Conservation (phyloP, 768 basidiomycete species). For the Kwoniella bestiolae region DNA sequence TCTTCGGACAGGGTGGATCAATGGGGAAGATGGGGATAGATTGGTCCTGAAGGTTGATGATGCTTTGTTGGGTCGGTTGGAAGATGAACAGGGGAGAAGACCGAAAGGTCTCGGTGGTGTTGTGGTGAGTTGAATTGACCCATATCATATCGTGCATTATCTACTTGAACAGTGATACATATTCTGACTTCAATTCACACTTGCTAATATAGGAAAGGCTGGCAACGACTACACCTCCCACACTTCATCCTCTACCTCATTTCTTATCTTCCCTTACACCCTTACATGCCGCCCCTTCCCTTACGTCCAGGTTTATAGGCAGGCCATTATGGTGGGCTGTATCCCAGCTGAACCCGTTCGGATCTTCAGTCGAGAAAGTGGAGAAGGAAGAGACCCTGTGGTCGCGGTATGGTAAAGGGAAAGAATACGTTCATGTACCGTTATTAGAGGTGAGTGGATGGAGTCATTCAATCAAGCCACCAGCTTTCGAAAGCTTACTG, state of each 20-base stretch:
- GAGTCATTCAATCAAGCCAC: too few relatives aligned
- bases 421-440: constrained; percentile 52
- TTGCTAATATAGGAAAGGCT: constrained; percentile 41
- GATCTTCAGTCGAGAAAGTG: constrained; percentile 27
- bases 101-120: constrained; percentile 56
- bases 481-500: too few relatives aligned
- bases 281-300: constrained; percentile 41
- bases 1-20: constrained; percentile 44
- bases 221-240: constrained; percentile 26
- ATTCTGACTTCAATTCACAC: too few relatives aligned
- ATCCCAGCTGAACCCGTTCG: constrained; percentile 54
- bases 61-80: constrained; percentile 36
- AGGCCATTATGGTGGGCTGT: constrained; percentile 57
- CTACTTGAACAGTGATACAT: too few relatives aligned
- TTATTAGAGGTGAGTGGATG: constrained; percentile 56
- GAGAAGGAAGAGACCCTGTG: constrained; percentile 48
- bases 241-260: constrained; percentile 37
- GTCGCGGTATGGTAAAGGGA: constrained; percentile 46
- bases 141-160: too few relatives aligned
- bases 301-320: constrained; percentile 47
- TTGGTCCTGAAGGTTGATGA: constrained; percentile 51
- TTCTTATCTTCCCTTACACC: constrained; percentile 49
- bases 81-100: constrained; percentile 37
- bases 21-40: constrained; percentile 39
- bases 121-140: constrained; percentile 50